Conservation (phyloP, 2,329 filamentous ascomycete genomes). For the Anthostomella pinea region DNA sequence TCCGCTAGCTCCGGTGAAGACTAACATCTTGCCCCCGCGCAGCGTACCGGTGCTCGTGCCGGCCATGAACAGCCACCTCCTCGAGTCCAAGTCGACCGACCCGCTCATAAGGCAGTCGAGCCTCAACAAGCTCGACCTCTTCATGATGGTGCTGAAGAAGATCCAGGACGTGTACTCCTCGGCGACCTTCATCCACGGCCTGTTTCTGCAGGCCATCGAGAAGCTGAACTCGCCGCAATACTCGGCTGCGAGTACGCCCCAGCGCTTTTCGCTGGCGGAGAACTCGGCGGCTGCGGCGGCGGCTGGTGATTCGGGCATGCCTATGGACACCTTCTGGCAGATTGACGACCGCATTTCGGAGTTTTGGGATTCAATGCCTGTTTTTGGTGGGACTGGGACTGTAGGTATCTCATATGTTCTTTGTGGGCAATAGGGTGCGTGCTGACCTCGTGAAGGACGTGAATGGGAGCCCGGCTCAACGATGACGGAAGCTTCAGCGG, state of each 20-base stretch:
- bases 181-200: conserved; percentile 11
- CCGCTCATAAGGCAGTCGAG: conserved; percentile 14
- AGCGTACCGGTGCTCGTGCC: conserved; percentile 12
- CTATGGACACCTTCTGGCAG: conserved; percentile 8
- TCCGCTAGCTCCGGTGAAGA: background rate
- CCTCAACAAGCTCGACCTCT: conserved; percentile 12
- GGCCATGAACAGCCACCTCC: conserved; percentile 13
- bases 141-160: conserved; percentile 12
- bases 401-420: conserved; percentile 1
- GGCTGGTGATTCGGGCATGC: no score
- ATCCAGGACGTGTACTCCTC: conserved; percentile 12
- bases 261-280: background rate
- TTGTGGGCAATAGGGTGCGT: no score
- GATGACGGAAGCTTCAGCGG: no score
- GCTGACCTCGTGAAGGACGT: no score
- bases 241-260: conserved; percentile 4
- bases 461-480: no score
- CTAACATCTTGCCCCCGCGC: conserved; percentile 1
- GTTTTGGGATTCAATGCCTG: conserved; percentile 6
- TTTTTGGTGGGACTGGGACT: conserved; percentile 1
- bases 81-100: conserved; percentile 11
- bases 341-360: conserved; percentile 7
- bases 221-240: conserved; percentile 10
- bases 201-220: conserved; percentile 13
- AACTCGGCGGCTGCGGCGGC: background rate